Evolutionary conservation across 225 moss, liverwort and hornwort species (phyloP).

Genomic region (Asterella californica): DNA sequence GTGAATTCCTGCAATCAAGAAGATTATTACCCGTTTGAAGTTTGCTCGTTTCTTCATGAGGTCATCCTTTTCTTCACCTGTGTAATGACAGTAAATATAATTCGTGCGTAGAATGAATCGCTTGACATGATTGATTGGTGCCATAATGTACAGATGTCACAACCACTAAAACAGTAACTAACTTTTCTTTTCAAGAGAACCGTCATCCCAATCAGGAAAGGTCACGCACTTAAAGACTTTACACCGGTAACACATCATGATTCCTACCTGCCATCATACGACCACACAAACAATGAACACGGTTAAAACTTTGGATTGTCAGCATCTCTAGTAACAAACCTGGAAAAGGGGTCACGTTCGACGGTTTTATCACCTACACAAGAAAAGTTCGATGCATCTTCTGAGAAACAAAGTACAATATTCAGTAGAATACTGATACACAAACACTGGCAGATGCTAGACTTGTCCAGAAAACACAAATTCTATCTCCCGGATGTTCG

Average conservation of each 20-base stretch:
- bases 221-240: slow-evolving; percentile 46
- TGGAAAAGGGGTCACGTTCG: no score
- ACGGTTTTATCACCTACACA: no score
- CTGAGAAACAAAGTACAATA: not conserved
- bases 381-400: not conserved
- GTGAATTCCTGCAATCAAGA: not conserved
- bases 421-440: not conserved
- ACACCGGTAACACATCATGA: slow-evolving; percentile 47
- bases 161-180: not conserved
- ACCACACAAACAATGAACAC: not conserved
- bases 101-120: not conserved
- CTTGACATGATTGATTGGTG: not conserved
- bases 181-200: slow-evolving; percentile 13
- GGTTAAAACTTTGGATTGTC: not conserved
- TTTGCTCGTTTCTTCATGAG: not conserved
- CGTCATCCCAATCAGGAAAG: slow-evolving; percentile 40
- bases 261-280: slow-evolving; percentile 27
- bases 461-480: not conserved
- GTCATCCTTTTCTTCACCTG: not conserved
- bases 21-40: not conserved
- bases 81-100: not conserved
- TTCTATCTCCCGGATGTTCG: not conserved
- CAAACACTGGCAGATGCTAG: not conserved
- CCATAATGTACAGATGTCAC: not conserved
- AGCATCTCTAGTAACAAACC: not conserved